A percentile compares a stretch with the other conserved stretches of the same genome.
phyloP scores from a whole-genome alignment of 768 basidiomycete genomes.

The Phanerodontia chrysosporium region DNA sequence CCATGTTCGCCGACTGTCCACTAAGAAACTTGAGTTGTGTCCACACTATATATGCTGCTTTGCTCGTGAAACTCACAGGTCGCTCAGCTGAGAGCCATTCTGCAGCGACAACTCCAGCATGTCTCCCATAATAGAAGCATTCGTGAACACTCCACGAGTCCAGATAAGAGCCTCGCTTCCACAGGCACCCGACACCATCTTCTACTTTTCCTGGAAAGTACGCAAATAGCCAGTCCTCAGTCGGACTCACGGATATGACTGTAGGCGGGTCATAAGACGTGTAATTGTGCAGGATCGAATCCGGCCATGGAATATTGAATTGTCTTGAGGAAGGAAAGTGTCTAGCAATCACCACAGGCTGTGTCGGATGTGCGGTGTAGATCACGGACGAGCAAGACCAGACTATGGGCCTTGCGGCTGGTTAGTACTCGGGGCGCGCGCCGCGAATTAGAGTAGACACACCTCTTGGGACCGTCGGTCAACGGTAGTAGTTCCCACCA shows the following conservation, averaged over 20 bases:
- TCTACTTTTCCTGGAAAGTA: slow-evolving; percentile 60
- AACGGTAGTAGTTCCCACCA: slow-evolving; percentile 77
- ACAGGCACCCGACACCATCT: slow-evolving; percentile 62
- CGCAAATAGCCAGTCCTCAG: slow-evolving; percentile 65
- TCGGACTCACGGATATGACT: slow-evolving; percentile 54
- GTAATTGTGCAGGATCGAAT: slow-evolving; percentile 41
- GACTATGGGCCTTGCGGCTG: slow-evolving; percentile 51
- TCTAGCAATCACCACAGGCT: slow-evolving; percentile 55
- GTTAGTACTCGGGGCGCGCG: not conserved
- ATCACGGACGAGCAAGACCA: slow-evolving; percentile 71
- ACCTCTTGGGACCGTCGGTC: slow-evolving; percentile 55
- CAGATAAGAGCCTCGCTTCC: slow-evolving; percentile 54
- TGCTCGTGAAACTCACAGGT: slow-evolving; percentile 42
- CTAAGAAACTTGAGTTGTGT: slow-evolving; percentile 29
- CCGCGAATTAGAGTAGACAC: slow-evolving; percentile 11
- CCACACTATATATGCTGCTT: not conserved
- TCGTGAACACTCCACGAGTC: slow-evolving; percentile 61
- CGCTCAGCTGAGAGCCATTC: slow-evolving; percentile 58
- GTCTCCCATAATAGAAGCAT: slow-evolving; percentile 47
- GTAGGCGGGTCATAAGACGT: slow-evolving; percentile 56
- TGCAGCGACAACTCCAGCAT: slow-evolving; percentile 56
- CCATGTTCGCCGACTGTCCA: slow-evolving; percentile 48
- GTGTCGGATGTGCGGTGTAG: slow-evolving; percentile 62
- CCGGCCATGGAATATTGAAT: slow-evolving; percentile 53
- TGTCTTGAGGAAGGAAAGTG: slow-evolving; percentile 70